Base-by-base conservation (phyloP, 1,284 basidiomycete genomes). In the Heterobasidion occidentale region DNA sequence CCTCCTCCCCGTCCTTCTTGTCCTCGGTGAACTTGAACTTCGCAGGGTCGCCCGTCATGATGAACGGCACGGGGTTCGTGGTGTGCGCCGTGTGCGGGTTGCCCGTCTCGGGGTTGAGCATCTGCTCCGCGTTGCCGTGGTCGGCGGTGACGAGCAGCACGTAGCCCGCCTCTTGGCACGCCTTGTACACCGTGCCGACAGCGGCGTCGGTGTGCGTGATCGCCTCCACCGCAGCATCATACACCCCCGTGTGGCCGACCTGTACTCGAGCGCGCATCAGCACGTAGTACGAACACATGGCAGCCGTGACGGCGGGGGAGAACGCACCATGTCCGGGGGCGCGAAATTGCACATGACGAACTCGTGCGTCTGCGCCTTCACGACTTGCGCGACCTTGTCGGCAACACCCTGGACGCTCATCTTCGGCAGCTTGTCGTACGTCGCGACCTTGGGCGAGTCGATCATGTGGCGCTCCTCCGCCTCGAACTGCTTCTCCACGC, bases 321-420 rank as follows among this genome's bases (percentile, higher is more conserved):
- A 9, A 68, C 71, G 51, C 55, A 87, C 93, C 93, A 95, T 95
- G 68, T 96, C 93, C 14, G 93, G 93, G 51, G 93, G 93, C 33
- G 93, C 93, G 71, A 94, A 94, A 74, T 94, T 95, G 77, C 92
- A 94, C 92, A 96, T 95, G 60, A 95, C 81, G 69, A 95, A 94
- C 54, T 94, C 89, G 64, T 89, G 79, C 58, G 86, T 76, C 58
- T 77, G 71, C 61, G 76, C 73, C 66, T 79, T 79, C 61, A 95
- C 80, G n/a, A 92, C 77, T 70, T 92, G 86, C 2, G 90, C 90
- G 12, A 95, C 92, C 71, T 92, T 92, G 67, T 93, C 88, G 0
- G 92, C 92, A 11, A 95, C 93, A 48, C 74, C 80, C 64, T 91
- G 86, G 4, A 85, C 91, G 68, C 83, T 88, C 92, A 96, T 95